These are phyloP conservation scores for Gossypium australe DNA, from an alignment of 345 rosid species.

Conservation along the genomic window DNA sequence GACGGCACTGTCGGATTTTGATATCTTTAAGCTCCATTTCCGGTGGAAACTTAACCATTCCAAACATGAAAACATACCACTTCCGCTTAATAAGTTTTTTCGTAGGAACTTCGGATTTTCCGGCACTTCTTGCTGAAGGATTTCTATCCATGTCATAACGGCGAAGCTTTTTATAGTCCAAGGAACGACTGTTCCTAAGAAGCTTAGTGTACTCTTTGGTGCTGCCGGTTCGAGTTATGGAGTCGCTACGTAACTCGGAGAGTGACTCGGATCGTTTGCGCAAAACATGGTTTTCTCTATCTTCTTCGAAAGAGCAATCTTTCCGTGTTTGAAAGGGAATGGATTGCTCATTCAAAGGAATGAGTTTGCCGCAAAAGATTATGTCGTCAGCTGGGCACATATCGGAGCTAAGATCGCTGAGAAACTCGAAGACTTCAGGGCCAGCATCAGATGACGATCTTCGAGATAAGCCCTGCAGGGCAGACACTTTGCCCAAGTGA, in stretches of 20 bases:
- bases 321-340: constrained; percentile 13
- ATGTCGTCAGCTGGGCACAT: constrained; percentile 75
- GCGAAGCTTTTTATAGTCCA: constrained; percentile 41
- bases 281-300: background rate
- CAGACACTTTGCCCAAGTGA: background rate
- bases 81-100: constrained; percentile 34
- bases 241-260: constrained; percentile 30
- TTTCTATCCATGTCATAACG: constrained; percentile 24
- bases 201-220: constrained; percentile 14
- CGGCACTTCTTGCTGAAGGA: constrained; percentile 22
- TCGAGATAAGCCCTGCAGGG: background rate
- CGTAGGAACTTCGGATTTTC: constrained; percentile 8
- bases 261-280: constrained; percentile 55
- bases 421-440: constrained; percentile 52
- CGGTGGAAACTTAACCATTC: constrained; percentile 50
- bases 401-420: constrained; percentile 32
- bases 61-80: constrained; percentile 65
- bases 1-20: constrained; percentile 58
- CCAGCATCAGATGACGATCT: constrained; percentile 22
- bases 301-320: background rate
- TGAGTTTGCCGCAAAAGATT: constrained; percentile 59
- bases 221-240: constrained; percentile 21
- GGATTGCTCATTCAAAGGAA: constrained; percentile 36
- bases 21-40: constrained; percentile 65
- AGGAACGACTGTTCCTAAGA: constrained; percentile 56